Evolutionary conservation across 139 green algal species (phyloP).

Genomic region (Trebouxia sp.): DNA sequence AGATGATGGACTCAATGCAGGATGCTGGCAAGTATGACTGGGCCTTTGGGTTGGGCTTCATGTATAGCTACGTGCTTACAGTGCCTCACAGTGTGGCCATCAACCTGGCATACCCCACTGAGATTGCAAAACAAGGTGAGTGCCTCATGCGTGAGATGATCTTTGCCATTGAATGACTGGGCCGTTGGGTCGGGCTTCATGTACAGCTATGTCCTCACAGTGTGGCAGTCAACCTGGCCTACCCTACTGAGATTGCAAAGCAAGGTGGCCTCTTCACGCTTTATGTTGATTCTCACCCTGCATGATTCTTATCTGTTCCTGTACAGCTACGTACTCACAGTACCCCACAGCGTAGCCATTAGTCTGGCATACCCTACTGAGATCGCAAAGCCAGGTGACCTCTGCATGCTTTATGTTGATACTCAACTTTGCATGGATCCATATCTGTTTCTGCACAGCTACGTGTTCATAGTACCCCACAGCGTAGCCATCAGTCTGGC

Average conservation of each 20-base stretch:
- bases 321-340: too few relatives aligned
- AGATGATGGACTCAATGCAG: constrained; percentile 32
- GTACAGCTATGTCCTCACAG: constrained; percentile 24
- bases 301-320: too few relatives aligned
- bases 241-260: too few relatives aligned
- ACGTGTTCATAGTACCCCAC: too few relatives aligned
- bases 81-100: constrained; percentile 17
- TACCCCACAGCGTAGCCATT: too few relatives aligned
- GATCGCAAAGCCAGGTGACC: too few relatives aligned
- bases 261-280: too few relatives aligned
- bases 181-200: constrained; percentile 21
- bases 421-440: too few relatives aligned
- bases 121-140: neutral
- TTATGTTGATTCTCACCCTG: too few relatives aligned
- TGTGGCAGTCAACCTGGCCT: constrained; percentile 21
- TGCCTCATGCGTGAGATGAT: neutral
- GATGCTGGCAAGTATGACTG: neutral
- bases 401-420: neutral
- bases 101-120: constrained; percentile 8
- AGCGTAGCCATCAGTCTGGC: too few relatives aligned
- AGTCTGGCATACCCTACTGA: too few relatives aligned
- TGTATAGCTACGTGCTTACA: constrained; percentile 20
- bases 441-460: too few relatives aligned
- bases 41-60: constrained; percentile 19
- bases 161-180: neutral